phyloP scores from a whole-genome alignment of 495 filamentous ascomycete species.

The Xylaria intraflava region DNA sequence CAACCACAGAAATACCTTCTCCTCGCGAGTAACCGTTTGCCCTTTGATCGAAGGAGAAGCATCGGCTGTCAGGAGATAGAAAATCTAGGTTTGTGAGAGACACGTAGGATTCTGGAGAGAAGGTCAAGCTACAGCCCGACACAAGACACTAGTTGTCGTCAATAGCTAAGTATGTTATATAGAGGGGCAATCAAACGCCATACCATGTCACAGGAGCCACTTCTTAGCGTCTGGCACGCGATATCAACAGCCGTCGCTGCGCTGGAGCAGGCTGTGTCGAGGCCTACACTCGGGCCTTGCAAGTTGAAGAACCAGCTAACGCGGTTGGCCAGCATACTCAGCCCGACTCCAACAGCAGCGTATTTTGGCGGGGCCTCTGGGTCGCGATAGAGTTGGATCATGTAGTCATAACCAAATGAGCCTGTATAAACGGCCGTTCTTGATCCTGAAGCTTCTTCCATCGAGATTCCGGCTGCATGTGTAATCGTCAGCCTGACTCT shows the following conservation, averaged over 20 bases:
- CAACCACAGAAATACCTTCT: constrained; percentile 48
- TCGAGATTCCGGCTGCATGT: constrained; percentile 25
- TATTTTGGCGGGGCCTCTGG: constrained; percentile 24
- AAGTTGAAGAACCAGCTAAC: constrained; percentile 45
- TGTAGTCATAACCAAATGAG: constrained; percentile 17
- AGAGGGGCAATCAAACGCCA: neutral
- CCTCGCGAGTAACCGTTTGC: constrained; percentile 56
- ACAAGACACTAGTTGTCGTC: constrained; percentile 33
- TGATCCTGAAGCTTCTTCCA: constrained; percentile 15
- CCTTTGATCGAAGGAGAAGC: constrained; percentile 45
- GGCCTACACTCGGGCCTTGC: constrained; percentile 44
- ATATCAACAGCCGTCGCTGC: constrained; percentile 46
- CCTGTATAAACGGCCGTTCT: constrained; percentile 21
- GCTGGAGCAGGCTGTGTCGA: constrained; percentile 77
- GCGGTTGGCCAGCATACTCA: constrained; percentile 49
- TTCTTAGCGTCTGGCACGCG: constrained; percentile 64
- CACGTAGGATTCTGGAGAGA: constrained; percentile 32
- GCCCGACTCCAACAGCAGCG: constrained; percentile 36
- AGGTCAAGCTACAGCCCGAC: constrained; percentile 41
- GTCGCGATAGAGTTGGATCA: constrained; percentile 13
- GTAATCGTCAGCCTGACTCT: neutral
- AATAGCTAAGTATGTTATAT: neutral
- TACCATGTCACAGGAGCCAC: constrained; percentile 18
- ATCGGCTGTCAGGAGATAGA: constrained; percentile 33
- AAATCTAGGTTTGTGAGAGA: constrained; percentile 20